Percentiles rank a stretch among this genome's conserved stretches.
These are phyloP conservation scores for Geotrichum aggregatum DNA, from an alignment of 1,139 yeast genomes.

Conservation along the genomic window DNA sequence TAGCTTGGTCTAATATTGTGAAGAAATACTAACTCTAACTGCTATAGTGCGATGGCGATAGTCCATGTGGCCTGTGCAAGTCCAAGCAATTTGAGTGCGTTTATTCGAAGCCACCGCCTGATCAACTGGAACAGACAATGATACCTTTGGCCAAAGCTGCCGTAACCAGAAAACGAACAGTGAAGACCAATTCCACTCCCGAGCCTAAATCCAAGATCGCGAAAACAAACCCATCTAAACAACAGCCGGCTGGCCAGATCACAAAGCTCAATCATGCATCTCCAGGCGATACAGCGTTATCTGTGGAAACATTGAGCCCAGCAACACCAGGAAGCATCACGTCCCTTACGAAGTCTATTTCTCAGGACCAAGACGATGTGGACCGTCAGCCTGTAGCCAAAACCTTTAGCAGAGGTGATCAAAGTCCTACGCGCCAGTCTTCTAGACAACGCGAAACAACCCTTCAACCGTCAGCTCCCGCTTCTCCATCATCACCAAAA, in stretches of 20 bases:
- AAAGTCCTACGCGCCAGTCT: neutral
- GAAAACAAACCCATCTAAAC: neutral
- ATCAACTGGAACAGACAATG: conserved; percentile 18
- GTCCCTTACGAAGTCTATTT: neutral
- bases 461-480: conserved; percentile 2
- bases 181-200: conserved; percentile 15
- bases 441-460: neutral
- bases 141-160: conserved; percentile 20
- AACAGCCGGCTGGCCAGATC: too few species aligned
- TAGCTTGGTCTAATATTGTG: neutral
- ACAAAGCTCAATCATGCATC: conserved; percentile 4
- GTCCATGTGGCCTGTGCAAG: conserved; percentile 29
- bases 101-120: conserved; percentile 22
- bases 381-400: too few species aligned
- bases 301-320: neutral
- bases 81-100: conserved; percentile 25
- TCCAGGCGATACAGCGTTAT: neutral
- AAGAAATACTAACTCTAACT: conserved; percentile 16
- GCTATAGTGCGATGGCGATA: conserved; percentile 27
- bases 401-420: too few species aligned
- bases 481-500: neutral
- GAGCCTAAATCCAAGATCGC: neutral
- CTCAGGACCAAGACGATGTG: too few species aligned
- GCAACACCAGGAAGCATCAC: neutral
- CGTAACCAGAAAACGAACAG: neutral